Percentiles rank a stretch among this genome's conserved stretches.
These are phyloP conservation scores for button mushroom (Agaricus bisporus) DNA, from an alignment of 768 basidiomycete species.

Conservation along the genomic window DNA sequence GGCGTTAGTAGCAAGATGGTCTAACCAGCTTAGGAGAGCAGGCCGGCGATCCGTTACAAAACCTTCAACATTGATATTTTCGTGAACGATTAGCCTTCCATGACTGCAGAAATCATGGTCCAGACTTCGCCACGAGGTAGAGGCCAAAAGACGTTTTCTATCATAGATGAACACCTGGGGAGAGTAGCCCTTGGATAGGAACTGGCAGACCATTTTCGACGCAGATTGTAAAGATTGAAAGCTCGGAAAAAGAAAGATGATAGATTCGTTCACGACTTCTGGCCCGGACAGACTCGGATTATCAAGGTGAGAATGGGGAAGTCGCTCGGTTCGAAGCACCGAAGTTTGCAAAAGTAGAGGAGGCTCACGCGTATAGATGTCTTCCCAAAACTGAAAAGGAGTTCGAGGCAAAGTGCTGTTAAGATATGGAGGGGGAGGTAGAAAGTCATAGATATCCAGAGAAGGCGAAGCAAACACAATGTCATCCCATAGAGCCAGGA, in stretches of 20 bases:
- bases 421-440: neutral
- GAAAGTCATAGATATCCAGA: conserved; percentile 12
- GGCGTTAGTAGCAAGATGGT: neutral
- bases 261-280: neutral
- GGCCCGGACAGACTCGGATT: neutral
- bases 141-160: conserved; percentile 4
- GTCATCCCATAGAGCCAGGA: conserved; percentile 29
- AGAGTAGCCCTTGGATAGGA: conserved; percentile 7
- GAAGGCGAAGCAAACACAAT: neutral
- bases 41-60: neutral
- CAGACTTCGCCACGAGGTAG: neutral
- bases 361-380: neutral
- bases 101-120: conserved; percentile 3
- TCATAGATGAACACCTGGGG: conserved; percentile 17
- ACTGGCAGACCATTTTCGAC: conserved; percentile 16
- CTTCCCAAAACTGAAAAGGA: neutral
- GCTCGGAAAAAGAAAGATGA: conserved; percentile 1
- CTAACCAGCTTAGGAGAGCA: neutral
- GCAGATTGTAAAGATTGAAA: neutral
- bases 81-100: neutral
- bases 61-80: neutral
- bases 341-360: conserved; percentile 2
- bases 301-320: neutral
- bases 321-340: neutral
- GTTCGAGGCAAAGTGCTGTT: neutral